These are phyloP conservation scores for Hanseniaspora pseudoguilliermondii DNA, from an alignment of 805 yeast species.

Conservation along the genomic window DNA sequence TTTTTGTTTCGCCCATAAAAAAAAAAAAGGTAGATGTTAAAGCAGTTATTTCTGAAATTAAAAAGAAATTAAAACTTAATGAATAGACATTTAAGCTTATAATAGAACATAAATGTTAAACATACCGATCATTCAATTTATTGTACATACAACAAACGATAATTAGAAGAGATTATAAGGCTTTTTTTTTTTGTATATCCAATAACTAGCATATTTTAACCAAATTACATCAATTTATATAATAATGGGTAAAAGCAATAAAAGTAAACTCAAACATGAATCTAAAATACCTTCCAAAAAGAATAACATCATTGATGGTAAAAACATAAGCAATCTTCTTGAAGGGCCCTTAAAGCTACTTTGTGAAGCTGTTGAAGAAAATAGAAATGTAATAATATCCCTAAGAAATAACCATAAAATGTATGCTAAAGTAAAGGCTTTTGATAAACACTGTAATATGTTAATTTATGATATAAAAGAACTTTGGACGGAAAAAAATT, in stretches of 20 bases:
- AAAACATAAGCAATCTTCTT: conserved; percentile 4
- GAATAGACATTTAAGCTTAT: no score
- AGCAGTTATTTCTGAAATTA: not conserved
- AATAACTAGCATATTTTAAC: not conserved
- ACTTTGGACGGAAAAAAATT: conserved; percentile 58
- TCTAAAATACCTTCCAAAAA: conserved; percentile 32
- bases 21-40: not conserved
- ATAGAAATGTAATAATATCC: conserved; percentile 70
- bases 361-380: conserved; percentile 66
- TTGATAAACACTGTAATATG: conserved; percentile 92
- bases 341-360: conserved; percentile 79
- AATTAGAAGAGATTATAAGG: no score
- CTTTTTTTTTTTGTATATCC: no score
- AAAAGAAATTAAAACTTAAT: not conserved
- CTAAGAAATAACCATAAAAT: conserved; percentile 88
- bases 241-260: not conserved
- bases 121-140: no score
- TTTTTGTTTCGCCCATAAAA: not conserved
- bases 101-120: no score
- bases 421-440: conserved; percentile 80
- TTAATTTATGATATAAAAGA: conserved; percentile 86
- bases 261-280: not conserved
- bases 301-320: conserved; percentile 39
- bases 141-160: no score
- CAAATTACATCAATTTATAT: not conserved